A percentile compares a stretch with the other conserved stretches of the same genome.
phyloP scores from a whole-genome alignment of 768 basidiomycete species.

The Lentinula boryana region DNA sequence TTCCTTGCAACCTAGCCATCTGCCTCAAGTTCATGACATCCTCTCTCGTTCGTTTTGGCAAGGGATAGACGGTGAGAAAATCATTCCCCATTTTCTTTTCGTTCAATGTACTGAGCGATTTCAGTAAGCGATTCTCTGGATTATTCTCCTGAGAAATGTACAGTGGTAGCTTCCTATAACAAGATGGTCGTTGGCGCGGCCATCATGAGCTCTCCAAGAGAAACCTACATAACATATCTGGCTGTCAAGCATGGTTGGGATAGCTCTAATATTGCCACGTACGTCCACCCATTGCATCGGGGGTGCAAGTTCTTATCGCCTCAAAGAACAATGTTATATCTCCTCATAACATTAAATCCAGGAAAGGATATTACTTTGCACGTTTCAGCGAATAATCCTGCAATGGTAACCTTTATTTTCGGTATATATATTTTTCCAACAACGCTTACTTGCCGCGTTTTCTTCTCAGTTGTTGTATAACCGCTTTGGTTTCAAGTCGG shows the following conservation, averaged over 20 bases:
- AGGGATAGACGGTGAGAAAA: conserved; percentile 58
- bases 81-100: neutral
- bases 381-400: conserved; percentile 76
- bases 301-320: conserved; percentile 2
- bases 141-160: conserved; percentile 64
- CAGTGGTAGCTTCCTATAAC: conserved; percentile 71
- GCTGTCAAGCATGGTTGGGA: conserved; percentile 80
- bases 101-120: neutral
- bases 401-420: conserved; percentile 47
- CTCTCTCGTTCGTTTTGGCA: conserved; percentile 68
- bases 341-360: conserved; percentile 66
- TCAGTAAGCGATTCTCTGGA: conserved; percentile 68
- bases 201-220: conserved; percentile 70
- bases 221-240: conserved; percentile 81
- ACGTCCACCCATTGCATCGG: conserved; percentile 8
- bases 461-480: conserved; percentile 65
- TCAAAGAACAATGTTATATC: conserved; percentile 68
- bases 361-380: conserved; percentile 76
- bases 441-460: neutral
- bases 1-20: conserved; percentile 50
- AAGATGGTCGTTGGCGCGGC: conserved; percentile 68
- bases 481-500: conserved; percentile 83
- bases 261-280: conserved; percentile 75
- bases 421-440: neutral
- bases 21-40: conserved; percentile 68